These are phyloP conservation scores for Neocucurbitaria cava DNA, from an alignment of 2,329 filamentous ascomycete genomes.

Conservation along the genomic window DNA sequence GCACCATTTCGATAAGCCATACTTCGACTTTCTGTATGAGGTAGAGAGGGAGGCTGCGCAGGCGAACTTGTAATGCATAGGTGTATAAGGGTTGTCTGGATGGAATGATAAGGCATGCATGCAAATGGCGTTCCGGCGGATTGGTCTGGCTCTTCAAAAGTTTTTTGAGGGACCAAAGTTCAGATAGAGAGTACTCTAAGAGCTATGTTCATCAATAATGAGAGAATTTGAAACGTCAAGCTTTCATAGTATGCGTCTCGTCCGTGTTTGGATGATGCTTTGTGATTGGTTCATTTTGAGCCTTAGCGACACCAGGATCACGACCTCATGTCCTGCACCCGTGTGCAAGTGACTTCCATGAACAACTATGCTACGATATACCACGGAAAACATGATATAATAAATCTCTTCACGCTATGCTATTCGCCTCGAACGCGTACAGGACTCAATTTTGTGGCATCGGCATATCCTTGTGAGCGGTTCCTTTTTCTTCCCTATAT, in stretches of 20 bases:
- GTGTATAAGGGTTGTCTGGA: constrained; percentile 25
- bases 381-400: constrained; percentile 4
- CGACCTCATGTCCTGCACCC: neutral
- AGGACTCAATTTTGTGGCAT: constrained; percentile 8
- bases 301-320: neutral
- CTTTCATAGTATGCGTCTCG: neutral
- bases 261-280: neutral
- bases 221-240: neutral
- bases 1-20: constrained; percentile 97
- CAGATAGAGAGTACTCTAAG: constrained; percentile 19
- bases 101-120: constrained; percentile 39
- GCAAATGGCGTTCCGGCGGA: constrained; percentile 46
- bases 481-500: neutral
- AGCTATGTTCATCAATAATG: constrained; percentile 7
- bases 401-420: constrained; percentile 7
- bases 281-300: neutral
- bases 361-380: neutral
- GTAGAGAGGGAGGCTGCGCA: constrained; percentile 79
- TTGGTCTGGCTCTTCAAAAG: constrained; percentile 31
- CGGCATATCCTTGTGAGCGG: constrained; percentile 10
- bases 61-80: constrained; percentile 43
- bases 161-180: constrained; percentile 22
- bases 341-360: neutral
- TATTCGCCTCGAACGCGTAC: neutral
- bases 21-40: constrained; percentile 99